These are phyloP conservation scores for Daldinia bambusicola DNA, from an alignment of 495 filamentous ascomycete species.

Conservation along the genomic window DNA sequence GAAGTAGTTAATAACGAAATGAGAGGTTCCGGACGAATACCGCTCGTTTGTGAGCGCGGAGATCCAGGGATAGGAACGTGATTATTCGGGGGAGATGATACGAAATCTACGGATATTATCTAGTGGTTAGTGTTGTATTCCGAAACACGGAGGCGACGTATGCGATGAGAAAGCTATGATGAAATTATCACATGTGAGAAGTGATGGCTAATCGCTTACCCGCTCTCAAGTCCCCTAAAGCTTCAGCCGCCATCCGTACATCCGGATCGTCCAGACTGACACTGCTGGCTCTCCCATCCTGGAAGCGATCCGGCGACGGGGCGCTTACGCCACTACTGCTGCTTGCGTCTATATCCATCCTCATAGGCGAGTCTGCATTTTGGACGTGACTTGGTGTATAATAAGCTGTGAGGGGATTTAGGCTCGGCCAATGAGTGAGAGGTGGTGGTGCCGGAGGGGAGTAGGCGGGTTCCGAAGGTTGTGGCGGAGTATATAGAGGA, in stretches of 20 bases:
- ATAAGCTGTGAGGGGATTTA: slow-evolving; percentile 65
- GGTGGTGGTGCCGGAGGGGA: slow-evolving; percentile 45
- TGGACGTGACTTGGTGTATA: slow-evolving; percentile 58
- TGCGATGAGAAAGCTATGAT: slow-evolving; percentile 9
- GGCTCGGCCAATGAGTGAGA: slow-evolving; percentile 60
- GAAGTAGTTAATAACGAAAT: slow-evolving; percentile 81
- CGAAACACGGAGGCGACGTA: slow-evolving; percentile 43
- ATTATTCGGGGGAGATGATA: slow-evolving; percentile 64
- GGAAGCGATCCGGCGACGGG: slow-evolving; percentile 54
- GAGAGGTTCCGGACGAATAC: slow-evolving; percentile 72
- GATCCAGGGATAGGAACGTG: slow-evolving; percentile 51
- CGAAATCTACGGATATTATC: slow-evolving; percentile 59
- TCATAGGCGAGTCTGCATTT: slow-evolving; percentile 47
- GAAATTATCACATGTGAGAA: slow-evolving; percentile 34
- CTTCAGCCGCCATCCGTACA: slow-evolving; percentile 82
- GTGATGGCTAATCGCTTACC: slow-evolving; percentile 62
- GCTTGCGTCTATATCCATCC: slow-evolving; percentile 49
- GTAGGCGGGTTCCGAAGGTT: slow-evolving; percentile 44
- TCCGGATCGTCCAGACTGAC: slow-evolving; percentile 86
- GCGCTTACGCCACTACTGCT: slow-evolving; percentile 53
- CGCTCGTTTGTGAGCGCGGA: slow-evolving; percentile 37
- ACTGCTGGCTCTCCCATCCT: slow-evolving; percentile 58
- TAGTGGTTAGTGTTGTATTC: slow-evolving; percentile 45
- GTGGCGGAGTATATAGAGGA: slow-evolving; percentile 39
- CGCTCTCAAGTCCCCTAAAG: slow-evolving; percentile 82